These are phyloP conservation scores for Blumeria hordei DNA, from an alignment of 2,329 filamentous ascomycete species.

Conservation along the genomic window DNA sequence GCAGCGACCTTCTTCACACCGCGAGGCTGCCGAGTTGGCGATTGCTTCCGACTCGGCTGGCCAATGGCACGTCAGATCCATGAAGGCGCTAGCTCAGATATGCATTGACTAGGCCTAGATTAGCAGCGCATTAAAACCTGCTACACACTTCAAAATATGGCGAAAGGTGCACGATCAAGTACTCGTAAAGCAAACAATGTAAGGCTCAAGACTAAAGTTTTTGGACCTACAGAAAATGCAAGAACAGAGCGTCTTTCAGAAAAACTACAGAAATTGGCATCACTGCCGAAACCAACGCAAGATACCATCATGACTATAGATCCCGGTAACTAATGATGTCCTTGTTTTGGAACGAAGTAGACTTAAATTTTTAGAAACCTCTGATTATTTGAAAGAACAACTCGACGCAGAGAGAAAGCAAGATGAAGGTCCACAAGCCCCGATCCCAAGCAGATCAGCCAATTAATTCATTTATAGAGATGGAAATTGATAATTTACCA, in stretches of 20 bases:
- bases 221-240: slow-evolving; percentile 58
- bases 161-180: slow-evolving; percentile 64
- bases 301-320: slow-evolving; percentile 5
- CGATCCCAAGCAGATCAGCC: too few relatives aligned
- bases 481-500: slow-evolving; percentile 28
- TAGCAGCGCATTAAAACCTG: too few relatives aligned
- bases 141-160: slow-evolving; percentile 32
- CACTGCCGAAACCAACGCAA: slow-evolving; percentile 40
- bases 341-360: too few relatives aligned
- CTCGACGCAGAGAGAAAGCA: not conserved
- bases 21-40: not conserved
- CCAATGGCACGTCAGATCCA: not conserved
- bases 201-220: slow-evolving; percentile 56
- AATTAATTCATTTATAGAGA: slow-evolving; percentile 17
- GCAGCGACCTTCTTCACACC: not conserved
- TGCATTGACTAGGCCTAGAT: too few relatives aligned
- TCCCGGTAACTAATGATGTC: not conserved
- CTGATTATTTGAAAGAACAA: too few relatives aligned
- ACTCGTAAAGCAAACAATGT: slow-evolving; percentile 62
- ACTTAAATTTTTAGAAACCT: too few relatives aligned
- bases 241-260: slow-evolving; percentile 64
- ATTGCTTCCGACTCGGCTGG: not conserved
- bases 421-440: not conserved
- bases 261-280: slow-evolving; percentile 60
- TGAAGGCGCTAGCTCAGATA: not conserved